A percentile compares a stretch with the other conserved stretches of the same genome.
Conservation (phyloP, 2,329 filamentous ascomycete species). For the Botrytis deweyae region DNA sequence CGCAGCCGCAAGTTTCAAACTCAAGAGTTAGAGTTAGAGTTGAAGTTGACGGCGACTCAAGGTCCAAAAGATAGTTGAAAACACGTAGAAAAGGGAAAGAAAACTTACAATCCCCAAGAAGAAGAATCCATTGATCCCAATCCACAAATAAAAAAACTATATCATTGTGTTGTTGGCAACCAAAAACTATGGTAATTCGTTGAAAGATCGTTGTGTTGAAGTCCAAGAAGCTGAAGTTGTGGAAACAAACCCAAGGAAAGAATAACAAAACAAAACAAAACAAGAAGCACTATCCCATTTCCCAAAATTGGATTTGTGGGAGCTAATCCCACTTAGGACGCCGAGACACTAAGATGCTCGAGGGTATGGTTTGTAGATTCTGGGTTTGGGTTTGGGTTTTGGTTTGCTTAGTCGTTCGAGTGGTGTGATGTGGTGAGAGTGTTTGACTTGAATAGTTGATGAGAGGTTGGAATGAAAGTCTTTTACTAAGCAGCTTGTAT, state of each 20-base stretch:
- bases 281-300: not conserved
- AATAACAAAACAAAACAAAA: not conserved
- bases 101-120: not conserved
- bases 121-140: not conserved
- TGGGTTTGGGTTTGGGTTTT: not conserved
- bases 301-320: not conserved
- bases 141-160: not conserved
- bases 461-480: not conserved
- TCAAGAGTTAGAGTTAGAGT: not conserved
- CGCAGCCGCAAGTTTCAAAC: not conserved
- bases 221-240: not conserved
- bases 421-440: not conserved
- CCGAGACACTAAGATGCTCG: not conserved
- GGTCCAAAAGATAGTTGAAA: not conserved
- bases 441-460: not conserved
- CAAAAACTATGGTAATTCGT: not conserved
- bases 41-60: not conserved
- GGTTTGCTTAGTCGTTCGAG: conserved; percentile 3
- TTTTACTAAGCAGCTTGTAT: not conserved
- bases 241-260: not conserved
- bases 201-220: not conserved
- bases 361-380: not conserved
- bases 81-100: not conserved
- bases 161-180: not conserved
- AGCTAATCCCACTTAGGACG: conserved; percentile 1